phyloP scores from a whole-genome alignment of 805 yeast genomes.

The Candida tallmaniae region DNA sequence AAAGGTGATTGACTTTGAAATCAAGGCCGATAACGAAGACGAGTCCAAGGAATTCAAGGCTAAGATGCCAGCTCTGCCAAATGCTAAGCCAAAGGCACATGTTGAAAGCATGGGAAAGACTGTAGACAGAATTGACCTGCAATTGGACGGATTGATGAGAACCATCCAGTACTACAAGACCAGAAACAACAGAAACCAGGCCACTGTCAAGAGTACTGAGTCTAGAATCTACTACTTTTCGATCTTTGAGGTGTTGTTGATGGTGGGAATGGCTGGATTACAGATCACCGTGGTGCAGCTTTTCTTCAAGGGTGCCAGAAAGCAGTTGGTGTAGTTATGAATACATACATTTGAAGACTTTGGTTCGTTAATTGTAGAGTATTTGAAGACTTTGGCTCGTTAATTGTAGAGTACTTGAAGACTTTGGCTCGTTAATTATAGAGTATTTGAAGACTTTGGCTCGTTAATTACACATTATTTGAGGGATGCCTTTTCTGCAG shows the following conservation, averaged over 20 bases:
- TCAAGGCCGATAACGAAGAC: conserved; percentile 50
- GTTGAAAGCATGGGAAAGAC: conserved; percentile 51
- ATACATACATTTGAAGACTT: no score
- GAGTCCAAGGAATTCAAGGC: conserved; percentile 46
- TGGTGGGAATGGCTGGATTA: conserved; percentile 69
- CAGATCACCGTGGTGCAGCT: conserved; percentile 67
- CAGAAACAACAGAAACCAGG: conserved; percentile 87
- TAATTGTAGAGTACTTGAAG: no score
- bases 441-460: no score
- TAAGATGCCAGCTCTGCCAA: conserved; percentile 51
- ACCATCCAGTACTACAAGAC: conserved; percentile 79
- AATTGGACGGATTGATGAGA: conserved; percentile 52
- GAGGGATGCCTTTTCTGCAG: no score
- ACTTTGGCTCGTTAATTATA: no score
- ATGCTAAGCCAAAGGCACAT: conserved; percentile 45
- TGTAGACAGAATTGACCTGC: conserved; percentile 54
- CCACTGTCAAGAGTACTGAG: conserved; percentile 78
- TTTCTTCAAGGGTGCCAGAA: conserved; percentile 68
- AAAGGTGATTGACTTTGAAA: conserved; percentile 80
- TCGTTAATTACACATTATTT: no score
- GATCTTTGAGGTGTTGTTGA: conserved; percentile 61
- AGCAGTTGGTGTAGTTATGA: conserved; percentile 54
- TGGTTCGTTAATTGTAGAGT: no score
- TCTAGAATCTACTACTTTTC: conserved; percentile 75
- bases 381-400: no score